Conservation (phyloP, 2,329 filamentous ascomycete genomes). For the Cryphonectria carpinicola region DNA sequence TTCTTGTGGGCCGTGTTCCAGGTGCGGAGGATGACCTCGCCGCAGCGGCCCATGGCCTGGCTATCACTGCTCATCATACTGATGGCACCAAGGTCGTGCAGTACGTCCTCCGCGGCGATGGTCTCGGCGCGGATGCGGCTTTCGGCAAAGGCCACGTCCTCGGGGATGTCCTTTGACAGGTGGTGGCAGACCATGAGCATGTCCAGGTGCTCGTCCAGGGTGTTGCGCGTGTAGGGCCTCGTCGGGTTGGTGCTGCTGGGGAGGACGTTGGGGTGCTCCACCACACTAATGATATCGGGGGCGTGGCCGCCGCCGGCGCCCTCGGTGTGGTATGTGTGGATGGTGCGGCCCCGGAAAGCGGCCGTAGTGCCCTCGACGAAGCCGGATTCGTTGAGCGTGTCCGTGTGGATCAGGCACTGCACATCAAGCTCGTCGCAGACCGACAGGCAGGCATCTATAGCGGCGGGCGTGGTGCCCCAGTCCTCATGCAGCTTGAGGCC, state of each 20-base stretch:
- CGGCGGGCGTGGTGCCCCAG: conserved; percentile 89
- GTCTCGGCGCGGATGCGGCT: conserved; percentile 93
- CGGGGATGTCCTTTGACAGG: conserved; percentile 86
- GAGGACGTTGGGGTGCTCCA: conserved; percentile 85
- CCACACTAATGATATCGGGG: conserved; percentile 92
- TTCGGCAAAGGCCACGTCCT: conserved; percentile 95
- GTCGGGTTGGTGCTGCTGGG: conserved; percentile 93
- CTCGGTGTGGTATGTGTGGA: conserved; percentile 97
- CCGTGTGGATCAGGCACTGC: conserved; percentile 92
- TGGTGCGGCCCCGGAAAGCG: conserved; percentile 84
- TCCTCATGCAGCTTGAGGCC: conserved; percentile 96
- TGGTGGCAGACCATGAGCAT: conserved; percentile 99
- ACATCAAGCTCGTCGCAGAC: conserved; percentile 92
- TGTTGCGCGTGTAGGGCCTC: conserved; percentile 86
- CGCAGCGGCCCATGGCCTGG: conserved; percentile 95
- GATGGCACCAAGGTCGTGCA: conserved; percentile 93
- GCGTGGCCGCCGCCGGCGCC: conserved; percentile 94
- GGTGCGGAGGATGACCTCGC: conserved; percentile 88
- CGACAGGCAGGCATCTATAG: conserved; percentile 82
- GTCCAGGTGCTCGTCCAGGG: conserved; percentile 92
- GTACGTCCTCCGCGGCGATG: conserved; percentile 93
- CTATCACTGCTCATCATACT: conserved; percentile 97
- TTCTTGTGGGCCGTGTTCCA: conserved; percentile 99
- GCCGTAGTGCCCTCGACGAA: conserved; percentile 90
- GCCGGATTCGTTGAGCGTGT: conserved; percentile 95